A percentile compares a stretch with the other conserved stretches of the same genome.
Conservation (phyloP, 1,284 basidiomycete species). For the Trichosporon faecale region DNA sequence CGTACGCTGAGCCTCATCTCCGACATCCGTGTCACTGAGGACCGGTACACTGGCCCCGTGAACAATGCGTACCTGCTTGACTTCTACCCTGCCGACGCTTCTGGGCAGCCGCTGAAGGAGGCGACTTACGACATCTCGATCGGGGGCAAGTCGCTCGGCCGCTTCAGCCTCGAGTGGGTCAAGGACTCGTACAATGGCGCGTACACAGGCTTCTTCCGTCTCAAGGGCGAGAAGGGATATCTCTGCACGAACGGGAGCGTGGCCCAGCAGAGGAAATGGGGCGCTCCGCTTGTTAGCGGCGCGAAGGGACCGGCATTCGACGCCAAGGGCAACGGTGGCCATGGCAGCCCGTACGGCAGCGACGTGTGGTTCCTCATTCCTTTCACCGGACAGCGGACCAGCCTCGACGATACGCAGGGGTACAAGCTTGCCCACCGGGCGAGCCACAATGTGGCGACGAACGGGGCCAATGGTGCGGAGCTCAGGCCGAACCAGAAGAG, state of each 20-base stretch:
- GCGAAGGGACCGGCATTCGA: background rate
- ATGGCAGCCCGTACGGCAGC: slow-evolving; percentile 10
- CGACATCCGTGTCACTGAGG: background rate
- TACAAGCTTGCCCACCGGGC: slow-evolving; percentile 14
- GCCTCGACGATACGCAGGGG: background rate
- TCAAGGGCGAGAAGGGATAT: slow-evolving; percentile 8
- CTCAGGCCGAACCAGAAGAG: background rate
- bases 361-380: slow-evolving; percentile 14
- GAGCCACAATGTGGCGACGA: background rate
- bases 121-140: background rate
- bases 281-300: background rate
- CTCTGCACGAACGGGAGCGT: background rate
- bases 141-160: background rate
- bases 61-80: background rate
- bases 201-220: slow-evolving; percentile 10
- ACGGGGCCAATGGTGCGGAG: background rate
- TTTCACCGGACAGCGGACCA: background rate
- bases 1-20: slow-evolving; percentile 1
- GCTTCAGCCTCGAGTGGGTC: slow-evolving; percentile 1
- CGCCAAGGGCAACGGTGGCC: background rate
- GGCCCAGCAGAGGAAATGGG: slow-evolving; percentile 5
- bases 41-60: background rate
- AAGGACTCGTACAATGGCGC: background rate
- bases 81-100: background rate
- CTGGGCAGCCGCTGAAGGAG: background rate